Conservation (phyloP, 176 grass and related monocot genomes). For the Oryza meridionalis region DNA sequence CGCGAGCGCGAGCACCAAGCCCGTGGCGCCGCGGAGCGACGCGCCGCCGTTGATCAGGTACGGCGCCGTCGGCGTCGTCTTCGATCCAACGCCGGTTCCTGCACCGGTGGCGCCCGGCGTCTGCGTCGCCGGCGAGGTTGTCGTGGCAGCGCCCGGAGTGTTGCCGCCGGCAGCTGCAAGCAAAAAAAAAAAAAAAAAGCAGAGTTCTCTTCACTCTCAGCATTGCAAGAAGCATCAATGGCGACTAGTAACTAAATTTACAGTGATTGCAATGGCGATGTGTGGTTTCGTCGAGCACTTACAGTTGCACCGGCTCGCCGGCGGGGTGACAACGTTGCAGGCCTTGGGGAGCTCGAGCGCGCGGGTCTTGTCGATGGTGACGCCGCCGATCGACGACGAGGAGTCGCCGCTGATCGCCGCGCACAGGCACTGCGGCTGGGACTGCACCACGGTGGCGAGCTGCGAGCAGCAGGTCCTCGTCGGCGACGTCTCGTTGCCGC, state of each 20-base stretch:
- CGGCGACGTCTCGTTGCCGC: constrained; percentile 63
- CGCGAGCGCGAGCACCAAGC: constrained; percentile 29
- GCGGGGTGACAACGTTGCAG: constrained; percentile 71
- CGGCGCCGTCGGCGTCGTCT: constrained; percentile 41
- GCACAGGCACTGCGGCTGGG: constrained; percentile 78
- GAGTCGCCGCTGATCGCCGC: constrained; percentile 54
- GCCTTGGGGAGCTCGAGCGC: constrained; percentile 67
- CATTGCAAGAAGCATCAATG: background rate
- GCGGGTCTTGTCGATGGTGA: constrained; percentile 68
- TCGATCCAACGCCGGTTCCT: constrained; percentile 33
- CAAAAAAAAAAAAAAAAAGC: background rate
- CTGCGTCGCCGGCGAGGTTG: constrained; percentile 20
- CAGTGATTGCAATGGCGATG: background rate
- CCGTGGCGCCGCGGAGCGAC: constrained; percentile 8
- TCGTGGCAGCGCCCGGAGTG: background rate
- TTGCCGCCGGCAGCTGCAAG: constrained; percentile 27
- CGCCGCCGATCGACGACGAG: constrained; percentile 41
- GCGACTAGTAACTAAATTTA: background rate
- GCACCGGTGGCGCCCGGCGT: constrained; percentile 7
- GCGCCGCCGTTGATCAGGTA: constrained; percentile 35
- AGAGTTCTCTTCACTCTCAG: background rate
- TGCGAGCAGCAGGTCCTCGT: constrained; percentile 65
- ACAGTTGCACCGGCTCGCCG: constrained; percentile 73
- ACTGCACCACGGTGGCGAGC: constrained; percentile 62
- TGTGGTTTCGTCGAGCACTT: background rate